A percentile compares a stretch with the other conserved stretches of the same genome.
These are phyloP conservation scores for Trametes villosa DNA, from an alignment of 768 basidiomycete genomes.

Conservation along the genomic window DNA sequence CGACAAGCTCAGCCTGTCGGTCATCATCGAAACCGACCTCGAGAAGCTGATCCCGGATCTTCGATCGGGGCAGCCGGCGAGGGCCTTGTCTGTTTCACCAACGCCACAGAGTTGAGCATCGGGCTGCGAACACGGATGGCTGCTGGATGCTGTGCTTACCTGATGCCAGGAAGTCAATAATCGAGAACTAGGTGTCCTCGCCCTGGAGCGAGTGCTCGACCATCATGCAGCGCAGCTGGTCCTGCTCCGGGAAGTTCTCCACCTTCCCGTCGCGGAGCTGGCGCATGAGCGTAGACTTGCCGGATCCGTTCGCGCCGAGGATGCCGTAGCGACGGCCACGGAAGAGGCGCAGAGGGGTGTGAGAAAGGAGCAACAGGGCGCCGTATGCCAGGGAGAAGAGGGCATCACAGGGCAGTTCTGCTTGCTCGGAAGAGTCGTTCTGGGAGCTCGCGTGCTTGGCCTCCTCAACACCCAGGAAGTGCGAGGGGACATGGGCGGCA, in stretches of 20 bases:
- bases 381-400: constrained; percentile 97
- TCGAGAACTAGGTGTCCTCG: constrained; percentile 80
- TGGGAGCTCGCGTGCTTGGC: constrained; percentile 56
- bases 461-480: constrained; percentile 82
- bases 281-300: constrained; percentile 95
- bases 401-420: constrained; percentile 88
- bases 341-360: constrained; percentile 86
- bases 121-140: constrained; percentile 4
- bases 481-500: constrained; percentile 64
- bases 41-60: constrained; percentile 77
- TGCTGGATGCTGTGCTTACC: constrained; percentile 49
- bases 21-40: constrained; percentile 93
- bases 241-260: constrained; percentile 93
- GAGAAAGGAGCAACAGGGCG: constrained; percentile 90
- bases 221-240: constrained; percentile 89
- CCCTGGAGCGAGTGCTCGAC: constrained; percentile 97
- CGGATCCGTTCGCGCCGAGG: constrained; percentile 93
- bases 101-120: neutral
- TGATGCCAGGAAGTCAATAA: constrained; percentile 89
- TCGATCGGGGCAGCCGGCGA: constrained; percentile 63
- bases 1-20: constrained; percentile 84
- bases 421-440: constrained; percentile 63
- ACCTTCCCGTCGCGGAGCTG: constrained; percentile 94
- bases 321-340: constrained; percentile 95
- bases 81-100: constrained; percentile 60